Conservation (phyloP, 495 filamentous ascomycete species). For the Aspergillus baeticus region DNA sequence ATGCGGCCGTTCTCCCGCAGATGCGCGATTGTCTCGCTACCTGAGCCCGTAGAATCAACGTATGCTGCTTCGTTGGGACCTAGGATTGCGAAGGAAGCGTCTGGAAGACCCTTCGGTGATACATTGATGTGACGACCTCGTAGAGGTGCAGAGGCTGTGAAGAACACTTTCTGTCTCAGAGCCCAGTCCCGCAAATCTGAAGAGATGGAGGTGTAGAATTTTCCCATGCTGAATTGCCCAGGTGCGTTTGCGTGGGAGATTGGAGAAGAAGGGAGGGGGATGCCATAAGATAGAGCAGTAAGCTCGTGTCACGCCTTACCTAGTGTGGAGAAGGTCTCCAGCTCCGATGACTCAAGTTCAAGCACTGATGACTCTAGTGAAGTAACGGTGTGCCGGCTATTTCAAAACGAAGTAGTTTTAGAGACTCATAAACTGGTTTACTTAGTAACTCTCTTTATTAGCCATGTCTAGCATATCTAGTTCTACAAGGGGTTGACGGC, state of each 20-base stretch:
- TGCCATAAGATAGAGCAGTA: background rate
- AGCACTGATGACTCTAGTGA: background rate
- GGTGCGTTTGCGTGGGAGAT: background rate
- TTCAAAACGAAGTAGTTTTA: too few species aligned
- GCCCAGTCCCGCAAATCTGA: conserved; percentile 56
- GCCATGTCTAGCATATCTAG: too few species aligned
- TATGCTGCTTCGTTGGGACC: conserved; percentile 62
- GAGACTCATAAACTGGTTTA: too few species aligned
- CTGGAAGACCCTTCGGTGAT: conserved; percentile 65
- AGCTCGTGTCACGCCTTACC: background rate
- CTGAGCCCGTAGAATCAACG: conserved; percentile 68
- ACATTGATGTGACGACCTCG: conserved; percentile 61
- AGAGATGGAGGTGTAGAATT: conserved; percentile 61
- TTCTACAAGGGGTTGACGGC: too few species aligned
- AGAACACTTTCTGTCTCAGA: conserved; percentile 63
- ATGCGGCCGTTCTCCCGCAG: conserved; percentile 73
- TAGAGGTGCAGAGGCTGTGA: conserved; percentile 64
- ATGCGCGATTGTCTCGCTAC: conserved; percentile 70
- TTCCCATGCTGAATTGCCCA: conserved; percentile 48
- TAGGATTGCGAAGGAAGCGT: conserved; percentile 57
- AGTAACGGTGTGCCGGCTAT: background rate
- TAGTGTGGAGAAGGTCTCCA: background rate
- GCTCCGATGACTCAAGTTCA: background rate
- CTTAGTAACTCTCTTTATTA: too few species aligned
- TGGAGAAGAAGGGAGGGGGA: background rate